Conservation (phyloP, 2,329 filamentous ascomycete species). For the Tolypocladium nubicola region DNA sequence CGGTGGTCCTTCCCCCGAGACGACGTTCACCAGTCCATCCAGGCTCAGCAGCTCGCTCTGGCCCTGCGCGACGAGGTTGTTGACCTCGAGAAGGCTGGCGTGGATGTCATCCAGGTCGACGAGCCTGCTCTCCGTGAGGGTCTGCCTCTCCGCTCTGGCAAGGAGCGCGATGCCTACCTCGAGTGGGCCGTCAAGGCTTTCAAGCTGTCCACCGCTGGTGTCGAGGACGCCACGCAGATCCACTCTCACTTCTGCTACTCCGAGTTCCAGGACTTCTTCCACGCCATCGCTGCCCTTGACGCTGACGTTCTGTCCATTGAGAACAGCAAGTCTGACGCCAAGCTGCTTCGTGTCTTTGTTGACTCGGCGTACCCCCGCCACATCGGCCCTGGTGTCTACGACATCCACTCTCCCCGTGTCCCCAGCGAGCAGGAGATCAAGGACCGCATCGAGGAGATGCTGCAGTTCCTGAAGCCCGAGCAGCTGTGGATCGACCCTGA, state of each 20-base stretch:
- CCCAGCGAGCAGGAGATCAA: constrained; percentile 97
- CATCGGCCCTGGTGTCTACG: constrained; percentile 98
- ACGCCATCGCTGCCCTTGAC: constrained; percentile 95
- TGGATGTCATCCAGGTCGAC: constrained; percentile 98
- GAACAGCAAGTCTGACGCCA: constrained; percentile 99
- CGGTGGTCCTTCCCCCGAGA: constrained; percentile 99
- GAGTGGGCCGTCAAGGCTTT: constrained; percentile 97
- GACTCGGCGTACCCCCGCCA: constrained; percentile 95
- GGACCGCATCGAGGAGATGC: constrained; percentile 96
- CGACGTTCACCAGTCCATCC: constrained; percentile 96
- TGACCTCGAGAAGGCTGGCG: constrained; percentile 92
- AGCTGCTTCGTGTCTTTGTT: constrained; percentile 97
- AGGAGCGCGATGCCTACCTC: constrained; percentile 94
- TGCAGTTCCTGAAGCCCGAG: constrained; percentile 90
- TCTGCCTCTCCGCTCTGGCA: constrained; percentile 88
- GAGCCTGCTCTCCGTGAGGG: constrained; percentile 98
- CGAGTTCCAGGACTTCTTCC: constrained; percentile 99
- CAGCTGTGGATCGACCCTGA: constrained; percentile 99
- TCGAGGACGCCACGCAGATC: constrained; percentile 94
- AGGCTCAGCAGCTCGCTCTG: constrained; percentile 96
- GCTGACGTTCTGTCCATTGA: constrained; percentile 98
- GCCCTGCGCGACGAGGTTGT: constrained; percentile 97
- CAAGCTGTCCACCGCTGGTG: constrained; percentile 88
- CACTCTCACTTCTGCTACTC: constrained; percentile 99
- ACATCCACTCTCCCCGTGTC: constrained; percentile 98